These are phyloP conservation scores for Pseudonitzschia pungens DNA, from an alignment of 108 stramenopile genomes.

Conservation along the genomic window DNA sequence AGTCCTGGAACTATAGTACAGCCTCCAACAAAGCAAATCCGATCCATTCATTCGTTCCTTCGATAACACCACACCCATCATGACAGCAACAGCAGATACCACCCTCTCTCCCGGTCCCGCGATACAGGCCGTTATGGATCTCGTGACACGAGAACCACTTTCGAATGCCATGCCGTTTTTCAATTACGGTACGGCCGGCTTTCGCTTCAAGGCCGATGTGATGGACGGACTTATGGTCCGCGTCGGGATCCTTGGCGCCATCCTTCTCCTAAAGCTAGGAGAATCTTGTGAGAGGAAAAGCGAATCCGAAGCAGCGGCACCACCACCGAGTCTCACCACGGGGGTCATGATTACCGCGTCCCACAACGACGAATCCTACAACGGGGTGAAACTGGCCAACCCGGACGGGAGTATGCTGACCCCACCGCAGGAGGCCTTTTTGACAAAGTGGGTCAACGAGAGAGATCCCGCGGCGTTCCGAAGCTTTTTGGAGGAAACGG, in stretches of 20 bases:
- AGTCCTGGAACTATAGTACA: no score
- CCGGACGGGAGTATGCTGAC: slow-evolving; percentile 92
- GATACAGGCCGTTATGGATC: background rate
- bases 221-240: slow-evolving; percentile 65
- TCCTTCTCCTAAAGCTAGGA: slow-evolving; percentile 25
- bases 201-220: slow-evolving; percentile 63
- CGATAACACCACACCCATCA: no score
- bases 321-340: slow-evolving; percentile 30
- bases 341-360: slow-evolving; percentile 99
- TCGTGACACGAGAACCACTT: background rate
- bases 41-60: no score
- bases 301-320: slow-evolving; percentile 11
- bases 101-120: background rate
- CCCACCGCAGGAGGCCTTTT: slow-evolving; percentile 70
- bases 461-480: slow-evolving; percentile 28
- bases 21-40: no score
- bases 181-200: slow-evolving; percentile 83
- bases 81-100: no score
- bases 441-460: slow-evolving; percentile 73
- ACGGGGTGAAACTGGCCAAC: slow-evolving; percentile 96
- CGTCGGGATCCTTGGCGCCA: slow-evolving; percentile 59
- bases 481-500: slow-evolving; percentile 10
- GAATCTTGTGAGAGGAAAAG: slow-evolving; percentile 12
- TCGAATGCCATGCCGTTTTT: slow-evolving; percentile 11
- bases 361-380: slow-evolving; percentile 88